Conservation (phyloP, 2,329 filamentous ascomycete species). For the Monilinia laxa region DNA sequence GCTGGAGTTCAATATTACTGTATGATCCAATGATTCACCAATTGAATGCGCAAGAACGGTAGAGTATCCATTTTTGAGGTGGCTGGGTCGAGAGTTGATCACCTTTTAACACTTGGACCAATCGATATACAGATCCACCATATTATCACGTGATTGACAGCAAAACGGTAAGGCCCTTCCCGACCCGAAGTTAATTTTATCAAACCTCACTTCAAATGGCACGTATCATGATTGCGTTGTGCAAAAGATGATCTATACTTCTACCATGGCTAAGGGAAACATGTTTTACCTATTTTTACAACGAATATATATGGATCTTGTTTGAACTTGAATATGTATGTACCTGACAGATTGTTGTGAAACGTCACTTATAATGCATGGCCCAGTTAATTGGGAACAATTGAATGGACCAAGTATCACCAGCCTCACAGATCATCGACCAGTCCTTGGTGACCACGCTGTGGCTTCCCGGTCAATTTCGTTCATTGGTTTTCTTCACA, state of each 20-base stretch:
- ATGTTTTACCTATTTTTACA: slow-evolving; percentile 9
- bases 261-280: not conserved
- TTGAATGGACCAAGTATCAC: slow-evolving; percentile 18
- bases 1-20: slow-evolving; percentile 13
- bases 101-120: slow-evolving; percentile 5
- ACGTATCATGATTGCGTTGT: slow-evolving; percentile 16
- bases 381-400: slow-evolving; percentile 5
- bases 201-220: slow-evolving; percentile 13
- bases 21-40: slow-evolving; percentile 23
- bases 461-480: not conserved
- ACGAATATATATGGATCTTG: slow-evolving; percentile 15
- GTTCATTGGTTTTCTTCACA: not conserved
- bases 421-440: slow-evolving; percentile 1
- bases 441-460: slow-evolving; percentile 16
- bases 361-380: slow-evolving; percentile 17
- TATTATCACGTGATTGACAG: slow-evolving; percentile 14
- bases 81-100: slow-evolving; percentile 19
- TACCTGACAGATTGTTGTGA: not conserved
- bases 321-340: not conserved
- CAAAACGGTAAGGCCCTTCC: not conserved
- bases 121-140: not conserved
- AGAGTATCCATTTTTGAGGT: slow-evolving; percentile 20
- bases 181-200: not conserved
- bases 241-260: slow-evolving; percentile 5
- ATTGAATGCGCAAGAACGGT: not conserved